phyloP scores from a whole-genome alignment of 257 asterid species.

The Plectranthus barbatus region DNA sequence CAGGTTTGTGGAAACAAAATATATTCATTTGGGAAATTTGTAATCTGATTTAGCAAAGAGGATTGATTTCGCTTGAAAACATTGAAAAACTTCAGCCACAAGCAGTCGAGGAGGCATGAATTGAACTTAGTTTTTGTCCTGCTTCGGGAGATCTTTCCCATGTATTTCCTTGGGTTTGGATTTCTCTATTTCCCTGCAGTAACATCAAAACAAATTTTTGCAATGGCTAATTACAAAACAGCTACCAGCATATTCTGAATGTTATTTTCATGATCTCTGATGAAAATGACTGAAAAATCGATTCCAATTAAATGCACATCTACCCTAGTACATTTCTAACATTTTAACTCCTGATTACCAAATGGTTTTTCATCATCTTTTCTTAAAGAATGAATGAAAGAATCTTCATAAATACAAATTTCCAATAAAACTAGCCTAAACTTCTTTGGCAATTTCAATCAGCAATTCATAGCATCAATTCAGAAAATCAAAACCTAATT shows the following conservation, averaged over 20 bases:
- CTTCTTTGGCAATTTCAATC: not conserved
- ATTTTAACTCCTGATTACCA: not conserved
- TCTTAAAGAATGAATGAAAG: not conserved
- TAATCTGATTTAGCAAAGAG: not conserved
- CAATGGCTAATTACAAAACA: not conserved
- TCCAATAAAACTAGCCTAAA: not conserved
- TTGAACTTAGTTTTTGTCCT: constrained; percentile 38
- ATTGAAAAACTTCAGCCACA: not conserved
- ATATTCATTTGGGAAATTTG: not conserved
- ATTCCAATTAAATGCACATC: not conserved
- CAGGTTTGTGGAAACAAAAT: not conserved
- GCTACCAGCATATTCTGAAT: not conserved
- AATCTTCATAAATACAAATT: not conserved
- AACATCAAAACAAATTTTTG: not conserved
- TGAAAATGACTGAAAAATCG: not conserved
- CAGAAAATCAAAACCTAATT: too few species aligned
- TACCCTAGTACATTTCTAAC: not conserved
- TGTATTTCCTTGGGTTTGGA: constrained; percentile 59
- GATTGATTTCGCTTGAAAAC: not conserved
- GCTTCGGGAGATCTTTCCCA: constrained; percentile 42
- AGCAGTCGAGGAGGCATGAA: not conserved
- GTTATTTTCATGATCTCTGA: not conserved
- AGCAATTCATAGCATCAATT: not conserved
- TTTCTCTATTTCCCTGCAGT: constrained; percentile 58
- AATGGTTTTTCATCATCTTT: not conserved